Base-by-base conservation (phyloP, 805 yeast species). In the Yarrowia divulgata region DNA sequence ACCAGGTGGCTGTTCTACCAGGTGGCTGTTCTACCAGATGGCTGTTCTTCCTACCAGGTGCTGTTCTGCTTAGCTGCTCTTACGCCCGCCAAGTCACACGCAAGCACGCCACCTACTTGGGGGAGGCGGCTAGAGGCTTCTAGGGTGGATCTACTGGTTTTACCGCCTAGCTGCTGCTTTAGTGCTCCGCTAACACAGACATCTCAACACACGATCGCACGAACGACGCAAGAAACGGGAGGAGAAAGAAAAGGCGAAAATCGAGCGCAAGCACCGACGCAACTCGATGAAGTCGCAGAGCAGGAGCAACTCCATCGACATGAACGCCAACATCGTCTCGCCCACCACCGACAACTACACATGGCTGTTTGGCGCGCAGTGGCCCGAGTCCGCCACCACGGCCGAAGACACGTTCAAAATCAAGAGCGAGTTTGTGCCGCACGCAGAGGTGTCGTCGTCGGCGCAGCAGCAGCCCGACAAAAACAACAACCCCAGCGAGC, bases 311-410 rank as follows among this genome's bases (percentile, higher is more conserved):
- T 60, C 66, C n/a, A 35, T 60, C 32, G 66, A 60, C 52, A 32
- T 60, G 39, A 18, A 29, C 66, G 10, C 42, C 40, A 34, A 32
- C 19, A 34, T 45, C n/a, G 66, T 60, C 34, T 60, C 66, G 12
- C 66, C 66, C 29, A 60, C 66, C 8, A 60, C 66, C 16, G 66
- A 60, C 50, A 60, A 60, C 39, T 60, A 60, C 66, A 60, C 66
- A 19, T 60, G 66, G 66, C 32, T 60, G 52, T 60, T 60, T 60
- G 66, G 66, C 8, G 50, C 66, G 2, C 66, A 60, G 34, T 60
- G 66, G 66, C 66, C 66, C 40, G 66, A 60, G 52, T 43, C 52
- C 8, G 66, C 52, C 34, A 43, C 52, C 52, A 60, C 66, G 8
- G 37, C 40, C 42, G 66, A 60, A 34, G 66, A 60, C 52, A 45